Evolutionary conservation across 352 stramenopile species (phyloP).

Genomic region (Pythium angustatum): DNA sequence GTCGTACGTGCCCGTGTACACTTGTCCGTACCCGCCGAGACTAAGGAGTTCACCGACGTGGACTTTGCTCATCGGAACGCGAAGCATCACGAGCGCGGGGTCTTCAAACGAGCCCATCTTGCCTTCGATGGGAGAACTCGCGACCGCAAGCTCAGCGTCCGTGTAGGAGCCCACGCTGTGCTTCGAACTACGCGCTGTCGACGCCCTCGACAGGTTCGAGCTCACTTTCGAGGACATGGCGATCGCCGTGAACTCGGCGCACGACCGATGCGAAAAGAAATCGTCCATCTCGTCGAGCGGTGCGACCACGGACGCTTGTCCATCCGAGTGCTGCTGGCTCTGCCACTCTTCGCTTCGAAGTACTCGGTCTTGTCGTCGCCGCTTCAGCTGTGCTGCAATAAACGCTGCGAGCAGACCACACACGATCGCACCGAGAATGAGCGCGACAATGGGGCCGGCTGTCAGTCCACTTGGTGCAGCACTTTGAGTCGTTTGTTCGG

Average conservation of each 20-base stretch:
- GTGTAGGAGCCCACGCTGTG: constrained; percentile 1
- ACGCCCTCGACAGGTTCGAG: constrained; percentile 9
- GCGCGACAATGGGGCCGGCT: not conserved
- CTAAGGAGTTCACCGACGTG: constrained; percentile 41
- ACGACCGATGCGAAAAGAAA: constrained; percentile 2
- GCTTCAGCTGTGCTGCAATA: not conserved
- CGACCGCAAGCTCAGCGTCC: not conserved
- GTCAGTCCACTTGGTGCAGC: not conserved
- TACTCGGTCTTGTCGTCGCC: not conserved
- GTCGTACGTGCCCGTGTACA: constrained; percentile 44
- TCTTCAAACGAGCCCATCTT: constrained; percentile 40
- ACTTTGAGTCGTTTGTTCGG: not conserved
- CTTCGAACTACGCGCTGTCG: constrained; percentile 11
- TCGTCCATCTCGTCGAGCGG: constrained; percentile 7
- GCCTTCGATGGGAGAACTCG: constrained; percentile 14
- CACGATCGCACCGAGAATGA: constrained; percentile 10
- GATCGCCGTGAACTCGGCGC: constrained; percentile 9
- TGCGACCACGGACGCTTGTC: not conserved
- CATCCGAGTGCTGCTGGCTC: not conserved
- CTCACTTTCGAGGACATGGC: constrained; percentile 17
- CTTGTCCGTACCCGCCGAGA: constrained; percentile 49
- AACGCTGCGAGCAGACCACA: constrained; percentile 15
- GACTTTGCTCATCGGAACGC: constrained; percentile 5
- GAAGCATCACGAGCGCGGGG: constrained; percentile 12
- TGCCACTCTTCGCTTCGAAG: not conserved